Evolutionary conservation across 495 filamentous ascomycete genomes (phyloP).

Genomic region (Penicillium taxi): DNA sequence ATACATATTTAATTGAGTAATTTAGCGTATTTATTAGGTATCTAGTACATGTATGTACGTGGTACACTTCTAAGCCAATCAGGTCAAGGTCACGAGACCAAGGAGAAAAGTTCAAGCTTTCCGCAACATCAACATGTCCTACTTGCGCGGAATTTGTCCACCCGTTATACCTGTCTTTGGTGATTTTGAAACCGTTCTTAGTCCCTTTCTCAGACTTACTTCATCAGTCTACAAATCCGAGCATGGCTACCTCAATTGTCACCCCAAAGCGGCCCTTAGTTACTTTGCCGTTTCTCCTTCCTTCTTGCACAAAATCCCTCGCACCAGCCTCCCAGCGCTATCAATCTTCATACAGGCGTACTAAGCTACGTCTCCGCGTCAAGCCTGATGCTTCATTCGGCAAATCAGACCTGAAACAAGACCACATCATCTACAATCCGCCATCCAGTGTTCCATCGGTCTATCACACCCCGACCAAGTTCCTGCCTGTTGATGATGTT

Average conservation of each 20-base stretch:
- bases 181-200: no score
- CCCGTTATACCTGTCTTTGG: no score
- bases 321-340: slow-evolving; percentile 39
- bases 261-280: slow-evolving; percentile 34
- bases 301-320: slow-evolving; percentile 30
- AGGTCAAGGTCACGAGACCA: slow-evolving; percentile 19
- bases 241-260: slow-evolving; percentile 27
- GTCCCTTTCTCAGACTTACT: not conserved
- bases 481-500: slow-evolving; percentile 73
- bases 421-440: slow-evolving; percentile 88
- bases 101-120: slow-evolving; percentile 19
- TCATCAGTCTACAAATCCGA: not conserved
- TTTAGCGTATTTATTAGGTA: not conserved
- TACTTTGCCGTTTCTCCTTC: slow-evolving; percentile 35
- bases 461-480: slow-evolving; percentile 80
- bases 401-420: slow-evolving; percentile 33
- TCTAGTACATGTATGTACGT: no score
- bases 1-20: not conserved
- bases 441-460: slow-evolving; percentile 76
- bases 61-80: not conserved
- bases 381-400: slow-evolving; percentile 67
- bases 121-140: no score
- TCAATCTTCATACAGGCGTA: slow-evolving; percentile 63
- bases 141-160: no score
- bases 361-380: slow-evolving; percentile 62